Conservation (phyloP, 768 basidiomycete genomes). For the Tricholoma matsutake region DNA sequence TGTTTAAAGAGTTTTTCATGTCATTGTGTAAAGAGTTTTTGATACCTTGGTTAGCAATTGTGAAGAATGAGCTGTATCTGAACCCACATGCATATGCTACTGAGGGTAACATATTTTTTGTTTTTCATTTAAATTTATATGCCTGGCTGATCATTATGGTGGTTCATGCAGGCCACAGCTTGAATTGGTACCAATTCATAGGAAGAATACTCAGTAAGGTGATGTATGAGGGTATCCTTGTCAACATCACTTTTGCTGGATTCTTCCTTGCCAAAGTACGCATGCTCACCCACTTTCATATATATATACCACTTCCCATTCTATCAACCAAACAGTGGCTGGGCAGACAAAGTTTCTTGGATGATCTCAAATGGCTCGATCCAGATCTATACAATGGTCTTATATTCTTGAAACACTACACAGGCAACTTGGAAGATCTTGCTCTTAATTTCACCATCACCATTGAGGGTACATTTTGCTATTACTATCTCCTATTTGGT, state of each 20-base stretch:
- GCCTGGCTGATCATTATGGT: too few species aligned
- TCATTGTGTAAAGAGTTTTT: slow-evolving; percentile 92
- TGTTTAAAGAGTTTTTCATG: slow-evolving; percentile 98
- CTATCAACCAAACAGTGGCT: slow-evolving; percentile 63
- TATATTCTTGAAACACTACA: slow-evolving; percentile 89
- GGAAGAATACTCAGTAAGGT: slow-evolving; percentile 95
- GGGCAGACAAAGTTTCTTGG: slow-evolving; percentile 86
- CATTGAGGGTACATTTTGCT: slow-evolving; percentile 61
- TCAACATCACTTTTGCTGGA: slow-evolving; percentile 91
- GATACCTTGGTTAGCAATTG: slow-evolving; percentile 89
- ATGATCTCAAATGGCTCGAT: slow-evolving; percentile 90
- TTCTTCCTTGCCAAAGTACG: slow-evolving; percentile 89
- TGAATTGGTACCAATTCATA: slow-evolving; percentile 92
- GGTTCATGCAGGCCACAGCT: slow-evolving; percentile 84
- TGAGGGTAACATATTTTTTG: slow-evolving; percentile 76
- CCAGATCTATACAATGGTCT: slow-evolving; percentile 91
- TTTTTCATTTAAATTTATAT: too few species aligned
- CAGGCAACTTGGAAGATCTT: slow-evolving; percentile 82
- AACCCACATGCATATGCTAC: slow-evolving; percentile 91
- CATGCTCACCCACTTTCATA: background rate
- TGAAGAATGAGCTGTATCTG: slow-evolving; percentile 92
- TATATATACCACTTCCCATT: background rate
- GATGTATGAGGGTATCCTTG: slow-evolving; percentile 92
- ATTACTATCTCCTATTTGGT: background rate
- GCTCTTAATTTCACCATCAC: slow-evolving; percentile 88